These are phyloP conservation scores for Entomortierella beljakovae DNA, from an alignment of 192 early-diverging fungal species.

Conservation along the genomic window DNA sequence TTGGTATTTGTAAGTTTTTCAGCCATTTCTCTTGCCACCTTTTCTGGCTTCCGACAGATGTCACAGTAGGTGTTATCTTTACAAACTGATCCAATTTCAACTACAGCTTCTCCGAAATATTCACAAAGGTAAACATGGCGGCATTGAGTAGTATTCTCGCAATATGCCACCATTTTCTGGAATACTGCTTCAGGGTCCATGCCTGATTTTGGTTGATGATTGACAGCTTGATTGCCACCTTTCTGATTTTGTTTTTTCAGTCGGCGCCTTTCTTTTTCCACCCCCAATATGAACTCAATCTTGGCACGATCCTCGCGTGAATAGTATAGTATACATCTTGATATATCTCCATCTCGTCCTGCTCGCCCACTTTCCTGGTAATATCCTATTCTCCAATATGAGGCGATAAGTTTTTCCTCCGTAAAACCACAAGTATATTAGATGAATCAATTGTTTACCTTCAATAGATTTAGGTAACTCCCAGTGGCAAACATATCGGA, in stretches of 20 bases:
- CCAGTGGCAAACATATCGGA: slow-evolving; percentile 79
- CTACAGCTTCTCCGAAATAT: slow-evolving; percentile 90
- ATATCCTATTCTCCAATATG: slow-evolving; percentile 52
- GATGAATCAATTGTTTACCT: slow-evolving; percentile 48
- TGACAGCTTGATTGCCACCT: slow-evolving; percentile 65
- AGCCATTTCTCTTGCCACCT: slow-evolving; percentile 27
- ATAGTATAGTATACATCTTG: slow-evolving; percentile 83
- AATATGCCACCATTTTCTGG: slow-evolving; percentile 76
- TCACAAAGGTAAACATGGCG: slow-evolving; percentile 84
- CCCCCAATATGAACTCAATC: slow-evolving; percentile 67
- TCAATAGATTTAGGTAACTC: slow-evolving; percentile 79
- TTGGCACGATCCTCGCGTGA: slow-evolving; percentile 74
- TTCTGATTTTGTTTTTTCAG: slow-evolving; percentile 77
- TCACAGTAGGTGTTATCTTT: slow-evolving; percentile 35
- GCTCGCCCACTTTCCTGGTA: slow-evolving; percentile 82
- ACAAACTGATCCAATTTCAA: slow-evolving; percentile 35
- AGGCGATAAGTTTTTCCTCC: not conserved
- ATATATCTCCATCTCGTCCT: slow-evolving; percentile 66
- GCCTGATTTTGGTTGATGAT: not conserved
- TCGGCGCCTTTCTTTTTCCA: slow-evolving; percentile 68
- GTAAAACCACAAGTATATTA: not conserved
- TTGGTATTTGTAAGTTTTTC: slow-evolving; percentile 13
- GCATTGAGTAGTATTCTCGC: slow-evolving; percentile 86
- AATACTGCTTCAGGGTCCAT: slow-evolving; percentile 54
- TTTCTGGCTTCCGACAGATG: slow-evolving; percentile 47